These are phyloP conservation scores for Crucibulum laeve DNA, from an alignment of 768 basidiomycete species.

Conservation along the genomic window DNA sequence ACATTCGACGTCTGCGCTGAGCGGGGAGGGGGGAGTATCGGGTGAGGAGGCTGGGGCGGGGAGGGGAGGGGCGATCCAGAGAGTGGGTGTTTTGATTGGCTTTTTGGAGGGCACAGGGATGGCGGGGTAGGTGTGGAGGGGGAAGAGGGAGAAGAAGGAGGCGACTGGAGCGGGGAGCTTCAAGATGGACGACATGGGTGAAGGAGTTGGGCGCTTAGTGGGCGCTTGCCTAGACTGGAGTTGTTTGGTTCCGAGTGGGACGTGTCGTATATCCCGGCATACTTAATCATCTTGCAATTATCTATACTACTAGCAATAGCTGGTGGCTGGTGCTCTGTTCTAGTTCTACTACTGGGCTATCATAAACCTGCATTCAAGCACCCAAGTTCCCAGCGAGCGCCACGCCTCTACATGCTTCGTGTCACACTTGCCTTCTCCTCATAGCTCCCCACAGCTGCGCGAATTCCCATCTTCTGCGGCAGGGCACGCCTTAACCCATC, in stretches of 20 bases:
- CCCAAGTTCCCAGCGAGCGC: too few relatives aligned
- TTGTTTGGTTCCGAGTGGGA: too few relatives aligned
- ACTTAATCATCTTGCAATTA: too few relatives aligned
- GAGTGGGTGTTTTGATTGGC: slow-evolving; percentile 32
- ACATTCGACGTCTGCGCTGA: slow-evolving; percentile 80
- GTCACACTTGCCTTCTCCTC: slow-evolving; percentile 1
- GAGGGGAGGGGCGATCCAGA: slow-evolving; percentile 70
- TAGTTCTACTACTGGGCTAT: not conserved
- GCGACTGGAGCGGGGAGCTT: slow-evolving; percentile 30
- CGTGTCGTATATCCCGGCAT: too few relatives aligned
- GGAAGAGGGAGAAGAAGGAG: slow-evolving; percentile 55
- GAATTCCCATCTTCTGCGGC: slow-evolving; percentile 7
- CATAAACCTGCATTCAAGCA: not conserved
- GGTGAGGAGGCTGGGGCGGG: slow-evolving; percentile 11
- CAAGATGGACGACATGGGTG: slow-evolving; percentile 15
- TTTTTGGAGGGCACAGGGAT: slow-evolving; percentile 22
- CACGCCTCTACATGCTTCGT: not conserved
- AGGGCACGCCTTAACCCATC: not conserved
- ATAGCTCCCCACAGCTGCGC: not conserved
- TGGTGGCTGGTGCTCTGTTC: too few relatives aligned
- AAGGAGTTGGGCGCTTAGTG: not conserved
- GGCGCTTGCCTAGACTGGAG: not conserved
- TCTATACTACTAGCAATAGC: too few relatives aligned
- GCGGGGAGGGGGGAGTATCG: slow-evolving; percentile 21
- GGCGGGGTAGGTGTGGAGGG: slow-evolving; percentile 49